These are phyloP conservation scores for Huntiella bhutanensis DNA, from an alignment of 2,329 filamentous ascomycete genomes.

Conservation along the genomic window DNA sequence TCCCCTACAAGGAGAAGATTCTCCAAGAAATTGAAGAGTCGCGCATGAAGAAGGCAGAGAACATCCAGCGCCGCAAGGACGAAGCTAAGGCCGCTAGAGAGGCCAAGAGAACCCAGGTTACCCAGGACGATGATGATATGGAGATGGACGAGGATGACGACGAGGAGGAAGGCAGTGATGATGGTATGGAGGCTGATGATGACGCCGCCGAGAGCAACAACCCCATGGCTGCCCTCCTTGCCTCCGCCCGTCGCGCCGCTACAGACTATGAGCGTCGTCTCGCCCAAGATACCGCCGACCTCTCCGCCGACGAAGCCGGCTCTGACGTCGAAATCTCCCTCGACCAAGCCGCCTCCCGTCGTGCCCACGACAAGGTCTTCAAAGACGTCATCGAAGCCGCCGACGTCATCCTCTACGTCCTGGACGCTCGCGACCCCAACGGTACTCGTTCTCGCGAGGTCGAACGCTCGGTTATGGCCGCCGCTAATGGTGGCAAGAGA, in stretches of 20 bases:
- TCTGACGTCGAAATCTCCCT: constrained; percentile 31
- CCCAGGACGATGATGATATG: constrained; percentile 26
- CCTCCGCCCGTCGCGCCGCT: constrained; percentile 63
- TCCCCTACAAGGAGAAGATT: constrained; percentile 93
- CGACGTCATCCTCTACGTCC: constrained; percentile 80
- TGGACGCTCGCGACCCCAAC: constrained; percentile 81
- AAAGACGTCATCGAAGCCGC: constrained; percentile 79
- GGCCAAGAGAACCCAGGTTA: constrained; percentile 36
- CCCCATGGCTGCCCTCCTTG: constrained; percentile 80
- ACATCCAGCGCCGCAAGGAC: constrained; percentile 51
- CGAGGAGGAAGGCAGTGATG: constrained; percentile 32
- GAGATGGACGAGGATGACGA: constrained; percentile 31
- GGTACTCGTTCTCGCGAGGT: constrained; percentile 80
- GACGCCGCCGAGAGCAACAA: constrained; percentile 50
- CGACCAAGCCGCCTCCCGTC: constrained; percentile 47
- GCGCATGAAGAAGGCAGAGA: constrained; percentile 62
- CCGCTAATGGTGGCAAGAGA: constrained; percentile 63
- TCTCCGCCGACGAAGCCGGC: constrained; percentile 35
- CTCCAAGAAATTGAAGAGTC: constrained; percentile 88
- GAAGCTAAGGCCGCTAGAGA: constrained; percentile 49
- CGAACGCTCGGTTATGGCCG: constrained; percentile 80
- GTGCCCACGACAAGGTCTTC: constrained; percentile 88
- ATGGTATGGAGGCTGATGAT: constrained; percentile 35
- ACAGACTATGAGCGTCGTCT: constrained; percentile 51
- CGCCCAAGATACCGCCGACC: constrained; percentile 39